These are phyloP conservation scores for Chernovozyma aurita DNA, from an alignment of 1,139 yeast genomes.

Conservation along the genomic window DNA sequence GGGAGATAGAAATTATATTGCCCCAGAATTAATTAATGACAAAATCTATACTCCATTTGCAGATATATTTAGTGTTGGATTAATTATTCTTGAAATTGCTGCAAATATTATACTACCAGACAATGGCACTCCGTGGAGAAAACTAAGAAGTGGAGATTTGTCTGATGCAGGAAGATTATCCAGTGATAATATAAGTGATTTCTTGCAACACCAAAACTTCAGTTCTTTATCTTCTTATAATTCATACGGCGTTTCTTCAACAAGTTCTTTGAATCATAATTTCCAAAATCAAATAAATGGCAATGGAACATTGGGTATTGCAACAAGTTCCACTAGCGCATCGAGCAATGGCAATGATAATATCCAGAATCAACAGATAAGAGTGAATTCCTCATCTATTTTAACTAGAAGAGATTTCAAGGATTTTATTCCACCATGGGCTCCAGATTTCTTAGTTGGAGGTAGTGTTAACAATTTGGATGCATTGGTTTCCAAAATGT, in stretches of 20 bases:
- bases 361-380: not conserved
- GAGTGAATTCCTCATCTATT: not conserved
- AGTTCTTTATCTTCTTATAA: constrained; percentile 35
- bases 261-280: constrained; percentile 7
- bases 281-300: constrained; percentile 3
- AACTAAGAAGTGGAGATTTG: constrained; percentile 88
- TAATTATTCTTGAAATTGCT: constrained; percentile 91
- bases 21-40: constrained; percentile 87
- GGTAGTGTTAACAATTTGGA: constrained; percentile 70
- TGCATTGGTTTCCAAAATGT: constrained; percentile 80
- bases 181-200: constrained; percentile 45
- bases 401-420: constrained; percentile 10
- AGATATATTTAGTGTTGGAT: constrained; percentile 87
- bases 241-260: constrained; percentile 10
- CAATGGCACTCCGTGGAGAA: constrained; percentile 96
- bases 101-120: constrained; percentile 94
- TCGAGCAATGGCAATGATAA: constrained; percentile 1
- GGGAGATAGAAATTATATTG: constrained; percentile 96
- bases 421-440: constrained; percentile 64
- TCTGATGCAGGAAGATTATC: constrained; percentile 92
- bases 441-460: constrained; percentile 76
- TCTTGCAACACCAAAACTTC: constrained; percentile 37
- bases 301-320: not conserved
- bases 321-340: constrained; percentile 9
- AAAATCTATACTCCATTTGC: constrained; percentile 89